Evolutionary conservation across 805 yeast species (phyloP).

Genomic region (Jamesozyma spencerorum): DNA sequence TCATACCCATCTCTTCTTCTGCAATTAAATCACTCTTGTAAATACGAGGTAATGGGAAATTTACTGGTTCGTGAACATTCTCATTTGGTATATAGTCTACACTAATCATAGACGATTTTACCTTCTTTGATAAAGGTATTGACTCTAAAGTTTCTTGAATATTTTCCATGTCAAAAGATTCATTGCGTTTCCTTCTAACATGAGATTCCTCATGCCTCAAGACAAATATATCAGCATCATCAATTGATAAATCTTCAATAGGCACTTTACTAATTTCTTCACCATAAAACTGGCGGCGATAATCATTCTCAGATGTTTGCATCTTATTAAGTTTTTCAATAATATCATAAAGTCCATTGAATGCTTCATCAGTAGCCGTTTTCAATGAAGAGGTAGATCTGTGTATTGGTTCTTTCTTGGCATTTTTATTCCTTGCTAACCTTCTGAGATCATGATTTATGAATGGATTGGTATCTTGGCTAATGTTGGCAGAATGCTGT

Average conservation of each 20-base stretch:
- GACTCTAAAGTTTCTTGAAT: constrained; percentile 19
- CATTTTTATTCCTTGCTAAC: constrained; percentile 18
- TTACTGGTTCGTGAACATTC: constrained; percentile 23
- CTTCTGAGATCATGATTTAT: constrained; percentile 14
- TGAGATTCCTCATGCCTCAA: no score
- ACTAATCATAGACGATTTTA: constrained; percentile 3
- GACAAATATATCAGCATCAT: no score
- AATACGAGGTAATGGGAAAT: constrained; percentile 20
- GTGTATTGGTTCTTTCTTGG: constrained; percentile 10
- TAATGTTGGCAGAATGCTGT: no score
- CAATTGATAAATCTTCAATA: constrained; percentile 9
- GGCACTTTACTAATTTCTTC: not conserved
- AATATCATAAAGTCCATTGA: constrained; percentile 1
- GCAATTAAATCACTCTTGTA: constrained; percentile 15
- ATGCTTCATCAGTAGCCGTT: constrained; percentile 1
- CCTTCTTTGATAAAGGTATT: constrained; percentile 9
- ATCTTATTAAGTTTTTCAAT: not conserved
- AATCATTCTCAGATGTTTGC: not conserved
- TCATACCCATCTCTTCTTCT: constrained; percentile 10
- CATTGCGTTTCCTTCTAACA: not conserved
- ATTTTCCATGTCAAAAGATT: constrained; percentile 19
- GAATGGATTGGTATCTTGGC: constrained; percentile 9
- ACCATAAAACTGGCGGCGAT: not conserved
- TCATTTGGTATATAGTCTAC: constrained; percentile 4
- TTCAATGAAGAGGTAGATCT: constrained; percentile 21